Evolutionary conservation across 177 flowering plant species (phyloP), one percentile per base, ranked within the genome.

Genomic region (Telopea speciosissima): DNA sequence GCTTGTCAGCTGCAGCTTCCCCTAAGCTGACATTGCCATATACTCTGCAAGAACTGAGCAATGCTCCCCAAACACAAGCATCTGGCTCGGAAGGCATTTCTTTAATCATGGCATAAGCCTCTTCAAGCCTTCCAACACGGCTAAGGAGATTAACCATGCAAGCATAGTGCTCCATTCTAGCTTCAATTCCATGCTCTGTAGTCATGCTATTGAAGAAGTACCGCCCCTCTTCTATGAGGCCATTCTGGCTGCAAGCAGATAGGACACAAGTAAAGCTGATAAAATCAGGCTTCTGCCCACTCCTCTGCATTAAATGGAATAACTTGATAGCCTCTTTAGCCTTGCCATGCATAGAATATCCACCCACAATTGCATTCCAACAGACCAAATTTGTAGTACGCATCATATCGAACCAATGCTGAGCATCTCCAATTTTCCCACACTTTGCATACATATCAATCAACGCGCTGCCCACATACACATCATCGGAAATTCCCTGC

Each of bases 11-110:
- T 33, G 93, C 94, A 73, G 75, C 60, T 82, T 90, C 92, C 22
- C 86, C 96, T 74, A 93, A 70, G 33, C 65, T 72, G 72, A 88
- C 81, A 78, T 88, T 86, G 33, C 80, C 83, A 79, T 89, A 85
- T 72, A 86, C 78, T 78, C 89, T 80, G 68, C 96, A 90, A 49
- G 90, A 89, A 81, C 90, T 85, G 9, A 92, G 88, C 31, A 93
- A 77, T 63, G 96, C 89, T 74, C 97, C 97, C 97, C 93, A 93
- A 66, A 93, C 87, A 77, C 92, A 91, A 66, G 88, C 85, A 85
- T 91, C 91, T 1, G 98, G 92, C 69, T 90, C 81, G 21, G 74
- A 73, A 17, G 94, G 88, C 90, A 93, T 92, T 66, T 78, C 75
- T 66, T 75, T 78, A 44, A 92, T 88, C 83, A 90, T 72, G 36